These are phyloP conservation scores for Solidago caesia DNA, from an alignment of 129 eudicot species.

Conservation along the genomic window DNA sequence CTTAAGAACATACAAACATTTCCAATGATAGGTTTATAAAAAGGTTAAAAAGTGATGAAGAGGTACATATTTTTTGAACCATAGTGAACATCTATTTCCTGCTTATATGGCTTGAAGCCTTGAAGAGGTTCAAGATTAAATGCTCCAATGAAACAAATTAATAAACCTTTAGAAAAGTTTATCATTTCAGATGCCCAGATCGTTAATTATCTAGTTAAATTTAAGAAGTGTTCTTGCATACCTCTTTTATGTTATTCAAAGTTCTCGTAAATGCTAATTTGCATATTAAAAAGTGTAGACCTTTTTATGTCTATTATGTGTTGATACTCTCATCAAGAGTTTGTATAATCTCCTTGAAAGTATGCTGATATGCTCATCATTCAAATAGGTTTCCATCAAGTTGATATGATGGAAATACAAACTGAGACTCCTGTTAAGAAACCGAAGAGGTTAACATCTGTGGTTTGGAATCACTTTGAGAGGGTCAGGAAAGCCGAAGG, in stretches of 20 bases:
- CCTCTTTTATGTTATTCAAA: not conserved
- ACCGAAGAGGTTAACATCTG: conserved; percentile 90
- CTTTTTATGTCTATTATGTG: not conserved
- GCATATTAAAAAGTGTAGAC: not conserved
- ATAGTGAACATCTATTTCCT: too few species aligned
- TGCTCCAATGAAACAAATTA: too few species aligned
- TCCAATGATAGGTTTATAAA: too few species aligned
- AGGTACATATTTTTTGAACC: too few species aligned
- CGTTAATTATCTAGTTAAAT: too few species aligned
- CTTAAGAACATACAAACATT: too few species aligned
- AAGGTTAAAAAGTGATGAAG: too few species aligned
- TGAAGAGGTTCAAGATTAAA: too few species aligned
- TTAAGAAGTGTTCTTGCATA: not conserved
- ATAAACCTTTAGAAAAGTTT: not conserved
- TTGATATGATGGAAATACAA: conserved; percentile 67
- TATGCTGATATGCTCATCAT: not conserved
- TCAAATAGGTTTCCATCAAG: conserved; percentile 17
- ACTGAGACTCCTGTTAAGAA: conserved; percentile 68
- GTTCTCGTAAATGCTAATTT: not conserved
- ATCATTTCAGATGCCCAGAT: not conserved
- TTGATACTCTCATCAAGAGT: not conserved
- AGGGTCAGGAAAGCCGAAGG: conserved; percentile 82
- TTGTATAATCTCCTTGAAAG: not conserved
- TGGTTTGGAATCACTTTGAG: conserved; percentile 97
- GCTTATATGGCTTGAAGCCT: too few species aligned